These are phyloP conservation scores for Cutaneotrichosporon curvatum DNA, from an alignment of 1,284 basidiomycete genomes.

Conservation along the genomic window DNA sequence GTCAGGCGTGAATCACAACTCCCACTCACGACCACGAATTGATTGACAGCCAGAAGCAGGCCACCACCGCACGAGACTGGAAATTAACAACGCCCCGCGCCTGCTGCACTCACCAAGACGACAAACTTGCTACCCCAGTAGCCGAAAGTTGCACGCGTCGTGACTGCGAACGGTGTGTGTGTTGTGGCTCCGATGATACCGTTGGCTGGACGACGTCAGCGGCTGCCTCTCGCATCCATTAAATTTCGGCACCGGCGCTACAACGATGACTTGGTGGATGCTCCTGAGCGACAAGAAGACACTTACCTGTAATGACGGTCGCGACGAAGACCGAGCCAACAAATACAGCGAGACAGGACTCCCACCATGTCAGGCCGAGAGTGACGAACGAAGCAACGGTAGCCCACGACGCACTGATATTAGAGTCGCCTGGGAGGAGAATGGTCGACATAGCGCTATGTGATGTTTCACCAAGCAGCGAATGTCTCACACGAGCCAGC, in stretches of 20 bases:
- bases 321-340: constrained; percentile 7
- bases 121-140: constrained; percentile 52
- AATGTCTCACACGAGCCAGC: not conserved
- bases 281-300: too few species aligned
- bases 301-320: constrained; percentile 9
- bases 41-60: constrained; percentile 66
- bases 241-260: too few species aligned
- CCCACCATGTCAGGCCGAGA: constrained; percentile 39
- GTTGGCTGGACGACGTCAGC: constrained; percentile 41
- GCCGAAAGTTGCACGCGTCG: constrained; percentile 66
- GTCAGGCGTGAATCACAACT: constrained; percentile 7
- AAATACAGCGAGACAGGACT: constrained; percentile 16
- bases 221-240: not conserved
- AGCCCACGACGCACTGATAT: constrained; percentile 22
- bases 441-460: constrained; percentile 34
- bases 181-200: constrained; percentile 63
- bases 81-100: not conserved
- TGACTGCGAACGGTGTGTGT: constrained; percentile 59
- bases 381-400: constrained; percentile 29
- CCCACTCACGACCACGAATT: constrained; percentile 47
- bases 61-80: constrained; percentile 47
- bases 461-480: too few species aligned
- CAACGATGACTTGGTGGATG: too few species aligned
- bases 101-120: constrained; percentile 54
- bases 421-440: constrained; percentile 42